These are phyloP conservation scores for Cutaneotrichosporon curvatum DNA, from an alignment of 1,284 basidiomycete genomes.

Conservation along the genomic window DNA sequence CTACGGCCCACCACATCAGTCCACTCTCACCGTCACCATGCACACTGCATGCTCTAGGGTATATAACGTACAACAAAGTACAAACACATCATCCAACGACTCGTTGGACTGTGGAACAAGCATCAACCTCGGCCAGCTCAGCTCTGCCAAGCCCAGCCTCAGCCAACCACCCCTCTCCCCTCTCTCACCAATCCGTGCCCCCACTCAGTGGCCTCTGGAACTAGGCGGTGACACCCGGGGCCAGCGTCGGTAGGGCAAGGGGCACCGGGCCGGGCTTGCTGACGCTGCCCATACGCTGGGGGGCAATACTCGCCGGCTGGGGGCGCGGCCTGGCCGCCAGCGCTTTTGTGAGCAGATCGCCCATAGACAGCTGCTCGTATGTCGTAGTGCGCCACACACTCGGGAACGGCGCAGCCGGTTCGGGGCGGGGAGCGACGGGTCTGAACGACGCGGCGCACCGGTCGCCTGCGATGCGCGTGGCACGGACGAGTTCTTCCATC, in stretches of 20 bases:
- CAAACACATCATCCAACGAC: no score
- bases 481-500: conserved; percentile 54
- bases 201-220: no score
- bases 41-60: no score
- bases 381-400: conserved; percentile 24
- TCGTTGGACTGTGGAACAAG: no score
- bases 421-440: conserved; percentile 3
- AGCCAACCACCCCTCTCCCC: no score
- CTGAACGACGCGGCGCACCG: conserved; percentile 16
- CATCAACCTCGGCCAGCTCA: no score
- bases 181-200: no score
- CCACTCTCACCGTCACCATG: no score
- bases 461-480: conserved; percentile 54
- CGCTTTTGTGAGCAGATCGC: conserved; percentile 34
- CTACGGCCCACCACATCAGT: no score
- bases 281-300: background rate
- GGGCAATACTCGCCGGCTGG: background rate
- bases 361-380: conserved; percentile 28
- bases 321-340: conserved; percentile 28
- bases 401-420: conserved; percentile 3
- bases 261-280: conserved; percentile 12
- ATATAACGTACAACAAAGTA: no score
- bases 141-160: no score
- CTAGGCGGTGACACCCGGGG: conserved; percentile 9
- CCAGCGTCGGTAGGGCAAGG: background rate